Evolutionary conservation across 2,329 filamentous ascomycete genomes (phyloP).

Genomic region (Microcera coccophila): DNA sequence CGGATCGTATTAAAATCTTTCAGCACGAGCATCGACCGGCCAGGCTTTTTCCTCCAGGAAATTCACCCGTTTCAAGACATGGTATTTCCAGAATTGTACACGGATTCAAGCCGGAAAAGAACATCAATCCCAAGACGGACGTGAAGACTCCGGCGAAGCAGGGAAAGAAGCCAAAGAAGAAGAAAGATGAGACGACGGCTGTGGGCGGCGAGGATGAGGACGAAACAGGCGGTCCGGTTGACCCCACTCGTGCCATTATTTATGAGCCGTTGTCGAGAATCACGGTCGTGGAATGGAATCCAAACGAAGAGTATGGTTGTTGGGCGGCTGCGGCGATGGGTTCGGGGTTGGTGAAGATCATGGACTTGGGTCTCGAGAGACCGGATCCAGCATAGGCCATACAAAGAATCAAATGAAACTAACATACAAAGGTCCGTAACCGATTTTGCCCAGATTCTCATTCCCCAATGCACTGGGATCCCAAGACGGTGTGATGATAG

Average conservation of each 20-base stretch:
- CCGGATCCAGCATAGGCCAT: slow-evolving; percentile 9
- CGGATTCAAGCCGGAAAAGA: slow-evolving; percentile 49
- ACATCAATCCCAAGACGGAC: slow-evolving; percentile 43
- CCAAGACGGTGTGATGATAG: slow-evolving; percentile 65
- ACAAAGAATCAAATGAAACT: slow-evolving; percentile 1
- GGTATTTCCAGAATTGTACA: slow-evolving; percentile 50
- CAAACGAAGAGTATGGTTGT: slow-evolving; percentile 60
- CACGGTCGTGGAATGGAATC: slow-evolving; percentile 63
- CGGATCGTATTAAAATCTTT: slow-evolving; percentile 41
- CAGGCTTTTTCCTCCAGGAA: slow-evolving; percentile 25
- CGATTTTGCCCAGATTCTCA: slow-evolving; percentile 5
- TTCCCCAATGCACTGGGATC: slow-evolving; percentile 43
- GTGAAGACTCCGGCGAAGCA: slow-evolving; percentile 37
- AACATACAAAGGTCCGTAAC: too few relatives aligned
- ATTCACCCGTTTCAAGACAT: slow-evolving; percentile 31
- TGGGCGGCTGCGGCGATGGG: slow-evolving; percentile 66
- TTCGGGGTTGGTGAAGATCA: slow-evolving; percentile 62
- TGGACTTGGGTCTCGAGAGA: slow-evolving; percentile 58
- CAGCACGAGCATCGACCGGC: slow-evolving; percentile 51
- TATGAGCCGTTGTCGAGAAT: slow-evolving; percentile 62
- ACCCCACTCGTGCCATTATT: slow-evolving; percentile 45
- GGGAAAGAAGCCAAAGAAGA: slow-evolving; percentile 35
- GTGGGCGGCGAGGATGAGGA: slow-evolving; percentile 33
- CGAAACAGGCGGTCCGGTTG: slow-evolving; percentile 27
- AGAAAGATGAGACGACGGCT: slow-evolving; percentile 31